Base-by-base conservation (phyloP, 495 filamentous ascomycete species). In the Hypoxylon rickii region DNA sequence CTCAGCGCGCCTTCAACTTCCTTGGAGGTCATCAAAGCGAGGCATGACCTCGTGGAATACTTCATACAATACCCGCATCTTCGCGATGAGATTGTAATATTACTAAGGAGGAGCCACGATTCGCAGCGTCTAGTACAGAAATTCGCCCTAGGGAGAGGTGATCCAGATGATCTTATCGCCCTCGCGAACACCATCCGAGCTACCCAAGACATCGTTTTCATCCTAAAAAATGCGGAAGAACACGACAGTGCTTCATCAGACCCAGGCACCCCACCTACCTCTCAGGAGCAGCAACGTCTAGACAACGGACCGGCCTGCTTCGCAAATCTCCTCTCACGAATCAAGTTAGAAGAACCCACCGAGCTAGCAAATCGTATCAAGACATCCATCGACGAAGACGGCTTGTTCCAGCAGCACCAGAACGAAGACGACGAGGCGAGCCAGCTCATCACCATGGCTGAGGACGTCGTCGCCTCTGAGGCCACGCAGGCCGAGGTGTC, bases 371-470 rank as follows among this genome's bases (percentile, higher is more conserved):
- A 81, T 24, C 78, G 76, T 26, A 96, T 99, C 37, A 54, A 80
- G 7, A 76, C 79, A 1, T 84, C 92, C 3, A 96, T 99, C 61
- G 95, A 99, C 64, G 95, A 97, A 73, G 95, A 97, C 65, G 90
- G 90, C 0, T 72, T 99, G 13, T 78, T 86, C 22, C 82, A 89
- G 63, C 85, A 88, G 49, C 92, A 96, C 54, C 80, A 83, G 17
- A 77, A 88, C 7, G 86, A 92, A 63, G 86, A 92, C 55, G 80
- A 73, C 50, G 85, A 89, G 29, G 84, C 83, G 1, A 84, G 81
- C 12, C 79, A 86, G 53, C 83, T 88, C 59, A 82, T 87, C 1
- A 82, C 77, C 10, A 70, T 90, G 12, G 90, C 89, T 15, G 80
- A 87, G 61, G 80, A 84, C 51, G 79, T 92, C 12, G 73, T 87